phyloP scores from a whole-genome alignment of 2,329 filamentous ascomycete species.

The Hypoxylon rubiginosum region DNA sequence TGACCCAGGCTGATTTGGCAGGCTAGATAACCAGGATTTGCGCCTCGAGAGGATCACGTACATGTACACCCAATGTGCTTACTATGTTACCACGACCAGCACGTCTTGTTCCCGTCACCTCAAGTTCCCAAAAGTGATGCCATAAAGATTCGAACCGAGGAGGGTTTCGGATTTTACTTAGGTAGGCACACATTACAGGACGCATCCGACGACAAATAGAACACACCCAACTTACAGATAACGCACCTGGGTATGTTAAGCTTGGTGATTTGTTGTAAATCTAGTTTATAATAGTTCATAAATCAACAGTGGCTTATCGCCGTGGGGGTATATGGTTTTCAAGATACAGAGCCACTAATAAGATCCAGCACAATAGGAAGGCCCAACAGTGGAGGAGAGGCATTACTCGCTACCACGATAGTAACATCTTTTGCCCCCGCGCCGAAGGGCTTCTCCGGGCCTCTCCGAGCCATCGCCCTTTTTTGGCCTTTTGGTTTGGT shows the following conservation, averaged over 20 bases:
- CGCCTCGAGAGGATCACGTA: neutral
- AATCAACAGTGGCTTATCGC: conserved; percentile 16
- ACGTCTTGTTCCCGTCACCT: neutral
- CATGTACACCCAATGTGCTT: neutral
- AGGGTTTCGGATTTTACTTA: neutral
- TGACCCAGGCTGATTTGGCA: neutral
- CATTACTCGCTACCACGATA: conserved; percentile 3
- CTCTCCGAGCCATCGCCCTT: neutral
- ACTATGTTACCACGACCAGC: neutral
- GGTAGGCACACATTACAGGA: neutral
- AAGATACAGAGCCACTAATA: conserved; percentile 14
- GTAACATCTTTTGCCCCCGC: neutral
- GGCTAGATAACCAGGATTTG: neutral
- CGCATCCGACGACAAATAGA: neutral
- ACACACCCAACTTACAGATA: neutral
- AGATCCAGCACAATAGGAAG: conserved; percentile 15
- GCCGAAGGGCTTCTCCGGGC: neutral
- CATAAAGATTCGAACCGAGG: neutral
- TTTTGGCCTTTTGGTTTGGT: conserved; percentile 15
- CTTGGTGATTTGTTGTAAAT: conserved; percentile 16
- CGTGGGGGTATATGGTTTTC: conserved; percentile 29
- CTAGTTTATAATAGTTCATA: conserved; percentile 8
- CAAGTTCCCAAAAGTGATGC: neutral
- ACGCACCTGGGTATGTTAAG: neutral
- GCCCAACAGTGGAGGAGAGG: neutral